A percentile compares a stretch with the other conserved stretches of the same genome.
These are phyloP conservation scores for Geoglossum cookeanum DNA, from an alignment of 2,329 filamentous ascomycete genomes.

Conservation along the genomic window DNA sequence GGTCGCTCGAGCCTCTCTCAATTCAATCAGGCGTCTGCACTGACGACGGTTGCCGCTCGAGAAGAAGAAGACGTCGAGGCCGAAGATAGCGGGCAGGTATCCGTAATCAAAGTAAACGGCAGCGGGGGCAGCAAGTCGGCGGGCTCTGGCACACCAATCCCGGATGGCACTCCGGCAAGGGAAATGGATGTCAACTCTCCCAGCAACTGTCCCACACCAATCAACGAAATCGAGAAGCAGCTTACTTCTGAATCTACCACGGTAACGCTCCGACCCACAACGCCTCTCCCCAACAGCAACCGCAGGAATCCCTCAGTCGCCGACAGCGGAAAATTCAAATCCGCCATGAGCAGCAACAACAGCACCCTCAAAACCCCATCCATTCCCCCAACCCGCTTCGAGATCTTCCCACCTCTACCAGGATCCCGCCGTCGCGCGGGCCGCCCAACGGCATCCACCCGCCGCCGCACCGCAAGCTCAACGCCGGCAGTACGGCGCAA, in stretches of 20 bases:
- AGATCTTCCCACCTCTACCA: slow-evolving; percentile 54
- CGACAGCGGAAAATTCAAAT: background rate
- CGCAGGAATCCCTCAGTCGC: background rate
- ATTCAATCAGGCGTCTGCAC: slow-evolving; percentile 60
- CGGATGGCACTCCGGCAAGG: background rate
- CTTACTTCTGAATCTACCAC: background rate
- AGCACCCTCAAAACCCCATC: slow-evolving; percentile 14
- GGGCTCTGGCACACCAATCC: background rate
- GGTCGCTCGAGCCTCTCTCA: slow-evolving; percentile 65
- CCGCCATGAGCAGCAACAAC: background rate
- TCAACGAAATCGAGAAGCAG: slow-evolving; percentile 1
- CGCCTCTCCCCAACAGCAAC: background rate
- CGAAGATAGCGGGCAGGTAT: slow-evolving; percentile 26
- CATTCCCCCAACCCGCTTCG: slow-evolving; percentile 54
- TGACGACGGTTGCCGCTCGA: slow-evolving; percentile 74
- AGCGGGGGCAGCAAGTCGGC: background rate
- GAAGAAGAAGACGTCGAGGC: slow-evolving; percentile 35
- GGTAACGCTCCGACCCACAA: background rate
- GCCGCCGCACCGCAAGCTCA: slow-evolving; percentile 1
- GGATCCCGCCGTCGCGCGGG: slow-evolving; percentile 18
- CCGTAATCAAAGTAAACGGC: slow-evolving; percentile 10
- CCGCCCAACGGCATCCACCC: background rate
- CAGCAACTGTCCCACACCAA: background rate
- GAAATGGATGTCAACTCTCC: slow-evolving; percentile 3
- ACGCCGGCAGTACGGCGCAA: background rate